Base-by-base conservation (phyloP, 768 basidiomycete genomes). In the Hericium alpestre region DNA sequence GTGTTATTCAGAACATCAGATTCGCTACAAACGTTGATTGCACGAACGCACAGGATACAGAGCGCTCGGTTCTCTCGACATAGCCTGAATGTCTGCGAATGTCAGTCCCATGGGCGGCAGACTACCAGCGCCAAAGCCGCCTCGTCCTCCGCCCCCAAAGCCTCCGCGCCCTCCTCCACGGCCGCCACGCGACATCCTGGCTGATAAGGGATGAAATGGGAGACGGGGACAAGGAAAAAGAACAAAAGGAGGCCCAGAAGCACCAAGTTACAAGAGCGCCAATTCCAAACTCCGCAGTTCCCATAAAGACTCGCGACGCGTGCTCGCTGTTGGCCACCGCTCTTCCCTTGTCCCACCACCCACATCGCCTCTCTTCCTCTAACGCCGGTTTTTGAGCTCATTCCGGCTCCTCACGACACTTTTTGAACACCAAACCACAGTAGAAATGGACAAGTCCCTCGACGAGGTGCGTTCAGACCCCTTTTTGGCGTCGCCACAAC, bases 91-190 rank as follows among this genome's bases (percentile, higher is more conserved):
- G 67, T 93, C 90, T 46, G 84, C 80, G 66, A 87, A 88, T 6
- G 84, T 83, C 32, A 92, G 77, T 18, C 90, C 90, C 83, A 90
- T 87, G 0, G 88, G 87, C 2, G 82, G 83, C 39, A 78, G 68
- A 50, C 61, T 69, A 18, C 63, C 63, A 27, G 70, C 61, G 47
- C 73, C 70, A 37, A 75, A 68, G 58, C 75, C 73, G 15, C 70
- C 66, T 53, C 75, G 71, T 25, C 82, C 79, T 18, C 80, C 80
- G 8, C 86, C 83, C 58, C 87, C 70, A 3, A 86, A 81, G 16
- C 83, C 80, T 27, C 74, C 74, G 57, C 80, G 71, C 7, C 70
- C 69, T 18, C 72, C 69, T 37, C 75, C 73, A 55, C 76, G 73
- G n/a, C 76, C 73, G 12, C 74, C 75, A 70, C 79, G 69, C 41